Percentiles rank a stretch among this genome's conserved stretches.
These are phyloP conservation scores for Hyaloscypha hepaticicola DNA, from an alignment of 495 filamentous ascomycete genomes.

Conservation along the genomic window DNA sequence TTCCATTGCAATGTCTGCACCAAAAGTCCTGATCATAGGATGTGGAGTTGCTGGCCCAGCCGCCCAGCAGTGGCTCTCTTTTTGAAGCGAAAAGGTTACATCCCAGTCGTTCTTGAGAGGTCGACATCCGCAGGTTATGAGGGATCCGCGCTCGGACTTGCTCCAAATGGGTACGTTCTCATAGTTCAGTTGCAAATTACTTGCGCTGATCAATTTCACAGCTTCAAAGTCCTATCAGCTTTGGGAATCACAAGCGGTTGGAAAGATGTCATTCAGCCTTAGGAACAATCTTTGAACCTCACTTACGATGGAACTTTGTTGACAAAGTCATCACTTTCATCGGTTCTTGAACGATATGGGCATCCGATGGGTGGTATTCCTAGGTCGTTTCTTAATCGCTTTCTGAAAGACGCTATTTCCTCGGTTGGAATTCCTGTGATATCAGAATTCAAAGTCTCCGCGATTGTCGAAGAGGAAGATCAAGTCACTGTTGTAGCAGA, in stretches of 20 bases:
- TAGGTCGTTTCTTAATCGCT: no score
- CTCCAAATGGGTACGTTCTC: constrained; percentile 31
- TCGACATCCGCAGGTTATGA: constrained; percentile 26
- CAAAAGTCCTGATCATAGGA: constrained; percentile 30
- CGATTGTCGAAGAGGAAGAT: constrained; percentile 20
- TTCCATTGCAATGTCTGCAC: constrained; percentile 1
- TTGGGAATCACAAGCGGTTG: neutral
- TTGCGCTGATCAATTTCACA: neutral
- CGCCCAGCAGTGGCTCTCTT: constrained; percentile 29
- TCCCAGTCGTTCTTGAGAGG: constrained; percentile 34
- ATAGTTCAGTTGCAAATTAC: neutral
- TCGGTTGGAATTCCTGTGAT: constrained; percentile 12
- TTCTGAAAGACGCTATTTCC: neutral
- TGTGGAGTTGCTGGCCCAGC: constrained; percentile 33
- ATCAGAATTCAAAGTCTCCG: constrained; percentile 24
- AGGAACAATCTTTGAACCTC: neutral
- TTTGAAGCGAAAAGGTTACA: constrained; percentile 30
- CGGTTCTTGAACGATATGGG: neutral
- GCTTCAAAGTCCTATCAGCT: neutral
- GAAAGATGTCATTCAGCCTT: neutral
- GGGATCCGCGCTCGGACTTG: constrained; percentile 30
- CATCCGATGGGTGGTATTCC: neutral
- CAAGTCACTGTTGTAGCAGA: constrained; percentile 23
- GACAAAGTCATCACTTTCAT: neutral
- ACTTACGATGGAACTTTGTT: neutral